These are phyloP conservation scores for Euphorbia celastroides DNA, from an alignment of 441 rosid species.

Conservation along the genomic window DNA sequence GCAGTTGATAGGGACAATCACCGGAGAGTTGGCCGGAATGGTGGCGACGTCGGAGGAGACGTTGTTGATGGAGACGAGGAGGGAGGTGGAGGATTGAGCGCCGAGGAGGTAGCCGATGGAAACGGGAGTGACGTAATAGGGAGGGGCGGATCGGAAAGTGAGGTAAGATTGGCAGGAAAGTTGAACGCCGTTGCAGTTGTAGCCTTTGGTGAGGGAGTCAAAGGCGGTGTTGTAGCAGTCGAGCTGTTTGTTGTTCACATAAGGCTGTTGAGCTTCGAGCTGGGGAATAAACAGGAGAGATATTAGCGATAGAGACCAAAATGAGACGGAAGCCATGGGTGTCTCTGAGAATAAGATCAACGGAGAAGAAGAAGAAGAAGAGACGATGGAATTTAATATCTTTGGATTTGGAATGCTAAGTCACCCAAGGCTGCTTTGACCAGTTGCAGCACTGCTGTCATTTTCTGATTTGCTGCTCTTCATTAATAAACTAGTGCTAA, in stretches of 20 bases:
- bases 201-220: conserved; percentile 46
- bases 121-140: conserved; percentile 37
- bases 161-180: conserved; percentile 59
- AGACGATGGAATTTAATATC: no score
- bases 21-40: conserved; percentile 31
- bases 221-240: conserved; percentile 21
- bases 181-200: conserved; percentile 42
- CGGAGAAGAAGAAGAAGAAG: no score
- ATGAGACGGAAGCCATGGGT: no score
- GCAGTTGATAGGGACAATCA: conserved; percentile 62
- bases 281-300: no score
- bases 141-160: conserved; percentile 61
- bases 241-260: conserved; percentile 48
- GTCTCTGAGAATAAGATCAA: no score
- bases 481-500: no score
- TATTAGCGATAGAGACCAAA: no score
- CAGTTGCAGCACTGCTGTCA: no score
- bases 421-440: no score
- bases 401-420: no score
- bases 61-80: conserved; percentile 54
- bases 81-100: no score
- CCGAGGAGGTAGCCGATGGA: conserved; percentile 28
- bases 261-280: conserved; percentile 43
- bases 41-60: conserved; percentile 34
- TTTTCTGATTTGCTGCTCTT: no score